Base-by-base conservation (phyloP, 2,329 filamentous ascomycete genomes). In the Chaetomium strumarium region DNA sequence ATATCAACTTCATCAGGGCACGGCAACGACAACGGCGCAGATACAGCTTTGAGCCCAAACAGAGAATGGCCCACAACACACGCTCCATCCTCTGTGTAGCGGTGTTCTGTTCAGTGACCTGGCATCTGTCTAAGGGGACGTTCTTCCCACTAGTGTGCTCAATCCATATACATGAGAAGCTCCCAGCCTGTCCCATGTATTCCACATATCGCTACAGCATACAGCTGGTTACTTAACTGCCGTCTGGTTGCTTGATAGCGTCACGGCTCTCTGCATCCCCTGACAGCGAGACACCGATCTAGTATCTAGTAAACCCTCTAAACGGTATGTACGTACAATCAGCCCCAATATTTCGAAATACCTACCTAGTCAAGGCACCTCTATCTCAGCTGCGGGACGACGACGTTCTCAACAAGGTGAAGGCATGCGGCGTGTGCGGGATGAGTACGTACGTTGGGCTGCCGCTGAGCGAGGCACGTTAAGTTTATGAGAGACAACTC, bases 331-430 rank as follows among this genome's bases (percentile, higher is more conserved):
- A 63, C 58, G 33, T 61, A 63, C 55, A 61, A 60, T 45, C 56
- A 61, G 50, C 57, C 60, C 40, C 72, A 81, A 65, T 73, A 78
- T 54, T 84, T 77, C 69, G 73, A 74, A 58, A 75, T 85, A n/a
- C n/a, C n/a, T n/a, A n/a, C n/a, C n/a, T n/a, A 54, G 80, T 85
- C 58, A 71, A 80, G 11, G 77, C 84, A 34, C 81, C 83, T 57
- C 75, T 85, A 7, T 83, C 83, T 17, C 75, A 72, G 59, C 68
- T 84, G 58, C 76, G 80, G 60, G 73, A 80, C 24, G 76, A 80
- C 54, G 80, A 84, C 67, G 72, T 84, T 58, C 69, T 83, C 61
- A 75, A 85, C 68, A 83, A 85, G 70, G 82, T 86, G 63, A 84
- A 85, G 70, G 83, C 79, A 51, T 83, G 79, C 60, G 80, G 81